These are phyloP conservation scores for Suaeda aralocaspica DNA, from an alignment of 148 eudicot genomes.

Conservation along the genomic window DNA sequence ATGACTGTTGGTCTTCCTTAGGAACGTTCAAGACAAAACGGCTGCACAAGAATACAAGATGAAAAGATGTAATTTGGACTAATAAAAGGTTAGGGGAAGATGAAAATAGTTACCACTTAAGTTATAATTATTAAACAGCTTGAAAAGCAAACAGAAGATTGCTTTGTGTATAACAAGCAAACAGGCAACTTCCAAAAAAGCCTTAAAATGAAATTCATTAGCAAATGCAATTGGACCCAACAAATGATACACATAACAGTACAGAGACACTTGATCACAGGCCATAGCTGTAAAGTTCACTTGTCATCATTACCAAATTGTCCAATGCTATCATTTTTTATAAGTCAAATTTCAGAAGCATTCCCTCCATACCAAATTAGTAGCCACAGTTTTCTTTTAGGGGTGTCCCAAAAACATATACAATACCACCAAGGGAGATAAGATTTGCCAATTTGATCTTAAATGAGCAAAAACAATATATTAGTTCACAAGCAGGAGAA, in stretches of 20 bases:
- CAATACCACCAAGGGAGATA: no score
- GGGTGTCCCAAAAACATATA: no score
- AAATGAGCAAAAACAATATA: no score
- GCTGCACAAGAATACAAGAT: conserved; percentile 42
- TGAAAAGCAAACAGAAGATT: conserved; percentile 4
- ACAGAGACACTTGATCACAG: not conserved
- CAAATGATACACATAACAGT: not conserved
- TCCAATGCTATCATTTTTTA: not conserved
- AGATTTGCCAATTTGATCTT: no score
- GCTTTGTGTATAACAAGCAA: not conserved
- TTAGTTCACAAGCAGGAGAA: no score
- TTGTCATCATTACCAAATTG: not conserved
- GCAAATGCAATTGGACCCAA: not conserved
- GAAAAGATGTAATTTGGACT: not conserved
- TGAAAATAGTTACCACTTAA: not conserved
- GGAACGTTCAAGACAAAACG: conserved; percentile 99
- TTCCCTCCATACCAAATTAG: no score
- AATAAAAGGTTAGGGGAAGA: not conserved
- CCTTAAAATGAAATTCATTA: not conserved
- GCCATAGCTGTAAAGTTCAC: not conserved
- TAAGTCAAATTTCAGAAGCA: no score
- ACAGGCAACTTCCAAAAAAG: conserved; percentile 2
- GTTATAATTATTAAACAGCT: not conserved
- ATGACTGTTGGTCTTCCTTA: conserved; percentile 93
- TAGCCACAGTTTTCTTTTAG: no score